Base-by-base conservation (phyloP, 176 grass and related monocot species). In the Musa acuminata region DNA sequence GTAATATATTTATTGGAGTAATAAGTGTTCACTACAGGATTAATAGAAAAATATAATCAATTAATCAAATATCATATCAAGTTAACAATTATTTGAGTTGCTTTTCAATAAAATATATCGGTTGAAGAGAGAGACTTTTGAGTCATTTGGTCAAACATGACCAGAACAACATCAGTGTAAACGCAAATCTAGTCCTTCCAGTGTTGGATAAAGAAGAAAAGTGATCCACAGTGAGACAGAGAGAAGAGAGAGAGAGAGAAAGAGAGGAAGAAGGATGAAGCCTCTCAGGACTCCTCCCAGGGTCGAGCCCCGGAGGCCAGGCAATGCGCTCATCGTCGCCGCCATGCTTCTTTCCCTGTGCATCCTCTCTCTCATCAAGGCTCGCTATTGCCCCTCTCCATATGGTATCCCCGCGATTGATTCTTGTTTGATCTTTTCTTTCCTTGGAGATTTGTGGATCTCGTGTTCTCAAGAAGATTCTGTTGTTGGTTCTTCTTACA, bases 261-360 rank as follows among this genome's bases (percentile, higher is more conserved):
- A 29, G 24, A 26, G 24, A 20, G 11, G 69, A 9, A 54, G 21
- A 55, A 75, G 71, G 26, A 92, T 92, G 90, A 92, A 92, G 79
- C 5, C 90, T 21, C 75, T 73, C 52, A 84, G 90, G 73, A 89
- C 65, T 65, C 58, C 77, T 69, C 77, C 79, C 8, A 84, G 90
- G 55, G 76, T 59, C 2, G 89, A 92, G 59, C 82, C 81, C 11
- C 80, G 87, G 62, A 75, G 82, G 76, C 60, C 82, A 67, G 87
- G 90, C 76, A 92, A 89, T 83, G 84, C 78, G 52, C 71, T 87
- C 6, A 87, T 92, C 69, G 78, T 87, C 24, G 79, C 79, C 69
- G 79, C 86, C 84, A 89, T 92, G 87, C 82, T 92, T 9, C 84
- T 80, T 64, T 85, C 90, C 79, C 76, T 92, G 9, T 78, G 86